phyloP scores from a whole-genome alignment of 140 eudicot genomes.

The Ambrosia hybrid region DNA sequence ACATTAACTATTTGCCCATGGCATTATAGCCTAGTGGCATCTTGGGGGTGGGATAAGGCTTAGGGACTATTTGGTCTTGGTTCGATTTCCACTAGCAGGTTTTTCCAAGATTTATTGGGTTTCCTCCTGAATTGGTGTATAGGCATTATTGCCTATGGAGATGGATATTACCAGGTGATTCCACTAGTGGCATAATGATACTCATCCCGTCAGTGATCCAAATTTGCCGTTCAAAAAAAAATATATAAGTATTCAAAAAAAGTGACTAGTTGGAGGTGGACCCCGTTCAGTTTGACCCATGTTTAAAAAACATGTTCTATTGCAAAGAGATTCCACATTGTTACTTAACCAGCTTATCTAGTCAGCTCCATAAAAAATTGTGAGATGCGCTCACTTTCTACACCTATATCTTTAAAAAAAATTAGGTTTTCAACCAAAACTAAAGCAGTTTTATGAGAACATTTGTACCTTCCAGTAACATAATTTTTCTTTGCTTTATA shows the following conservation, averaged over 20 bases:
- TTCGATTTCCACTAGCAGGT: too few species aligned
- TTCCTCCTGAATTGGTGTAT: too few species aligned
- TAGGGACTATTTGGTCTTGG: too few species aligned
- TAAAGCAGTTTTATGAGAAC: neutral
- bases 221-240: too few species aligned
- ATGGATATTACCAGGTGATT: too few species aligned
- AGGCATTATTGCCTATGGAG: too few species aligned
- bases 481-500: neutral
- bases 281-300: neutral
- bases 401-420: neutral
- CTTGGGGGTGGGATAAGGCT: too few species aligned
- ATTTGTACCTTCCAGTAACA: neutral
- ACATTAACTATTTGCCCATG: neutral
- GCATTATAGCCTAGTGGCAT: too few species aligned
- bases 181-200: too few species aligned
- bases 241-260: neutral
- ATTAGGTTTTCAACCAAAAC: neutral
- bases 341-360: neutral
- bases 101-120: too few species aligned
- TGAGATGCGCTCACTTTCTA: neutral
- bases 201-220: too few species aligned
- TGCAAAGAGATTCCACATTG: neutral
- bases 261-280: neutral
- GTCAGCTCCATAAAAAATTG: neutral
- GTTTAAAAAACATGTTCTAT: too few species aligned